Evolutionary conservation across 176 grass and related monocot genomes (phyloP).

Genomic region (Aegilops umbellulata): DNA sequence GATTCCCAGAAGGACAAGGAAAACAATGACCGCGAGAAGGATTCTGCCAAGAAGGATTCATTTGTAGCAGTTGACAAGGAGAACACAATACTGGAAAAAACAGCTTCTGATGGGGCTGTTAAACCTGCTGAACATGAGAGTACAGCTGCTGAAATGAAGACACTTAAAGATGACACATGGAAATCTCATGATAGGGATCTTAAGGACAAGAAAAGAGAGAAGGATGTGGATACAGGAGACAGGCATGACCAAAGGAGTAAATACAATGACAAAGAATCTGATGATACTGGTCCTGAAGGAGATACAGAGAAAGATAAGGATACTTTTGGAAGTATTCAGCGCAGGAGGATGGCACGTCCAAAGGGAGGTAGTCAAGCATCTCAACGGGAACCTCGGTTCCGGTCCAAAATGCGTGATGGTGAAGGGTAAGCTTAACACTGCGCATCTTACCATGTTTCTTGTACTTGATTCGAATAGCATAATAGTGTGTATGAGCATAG

Average conservation of each 20-base stretch:
- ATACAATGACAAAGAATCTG: conserved; percentile 68
- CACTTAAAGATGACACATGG: conserved; percentile 56
- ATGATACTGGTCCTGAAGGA: conserved; percentile 56
- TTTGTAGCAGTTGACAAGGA: conserved; percentile 52
- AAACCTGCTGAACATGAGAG: conserved; percentile 58
- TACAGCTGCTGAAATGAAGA: conserved; percentile 49
- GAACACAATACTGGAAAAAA: conserved; percentile 43
- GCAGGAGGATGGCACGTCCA: conserved; percentile 52
- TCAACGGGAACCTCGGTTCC: conserved; percentile 66
- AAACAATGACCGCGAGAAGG: conserved; percentile 65
- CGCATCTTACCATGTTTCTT: conserved; percentile 14
- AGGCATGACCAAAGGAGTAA: conserved; percentile 55
- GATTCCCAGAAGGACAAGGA: conserved; percentile 61
- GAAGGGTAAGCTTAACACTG: conserved; percentile 63
- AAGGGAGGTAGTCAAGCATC: conserved; percentile 62
- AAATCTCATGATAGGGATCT: conserved; percentile 52
- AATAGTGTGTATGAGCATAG: not conserved
- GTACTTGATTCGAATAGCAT: not conserved
- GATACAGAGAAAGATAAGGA: conserved; percentile 91
- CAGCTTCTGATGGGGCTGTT: conserved; percentile 41
- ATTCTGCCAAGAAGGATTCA: conserved; percentile 52
- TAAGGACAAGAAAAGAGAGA: conserved; percentile 71
- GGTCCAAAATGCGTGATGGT: conserved; percentile 59
- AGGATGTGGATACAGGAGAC: conserved; percentile 56
- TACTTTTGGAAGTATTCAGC: conserved; percentile 59